phyloP scores from a whole-genome alignment of 2,329 filamentous ascomycete species.

The Fonsecaea pugnacius region DNA sequence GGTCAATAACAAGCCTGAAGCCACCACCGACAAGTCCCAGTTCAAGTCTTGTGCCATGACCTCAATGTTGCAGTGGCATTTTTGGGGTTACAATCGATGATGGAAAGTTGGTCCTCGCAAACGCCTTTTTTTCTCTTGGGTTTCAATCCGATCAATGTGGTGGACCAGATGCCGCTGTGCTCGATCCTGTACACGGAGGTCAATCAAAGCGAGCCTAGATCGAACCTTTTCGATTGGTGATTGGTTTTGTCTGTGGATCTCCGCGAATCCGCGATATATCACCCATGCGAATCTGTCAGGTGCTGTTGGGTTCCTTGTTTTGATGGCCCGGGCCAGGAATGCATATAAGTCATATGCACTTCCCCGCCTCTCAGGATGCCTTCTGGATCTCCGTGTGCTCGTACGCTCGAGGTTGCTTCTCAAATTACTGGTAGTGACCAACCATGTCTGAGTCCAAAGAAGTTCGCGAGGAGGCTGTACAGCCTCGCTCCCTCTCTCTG shows the following conservation, averaged over 20 bases:
- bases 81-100: conserved; percentile 16
- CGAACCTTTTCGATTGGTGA: background rate
- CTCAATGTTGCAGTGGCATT: conserved; percentile 8
- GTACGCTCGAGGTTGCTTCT: background rate
- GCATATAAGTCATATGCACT: conserved; percentile 7
- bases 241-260: background rate
- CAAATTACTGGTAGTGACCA: background rate
- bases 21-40: conserved; percentile 6
- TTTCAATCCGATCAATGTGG: conserved; percentile 5
- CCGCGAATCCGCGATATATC: conserved; percentile 4
- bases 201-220: background rate
- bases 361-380: background rate
- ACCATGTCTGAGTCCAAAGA: conserved; percentile 14
- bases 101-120: background rate
- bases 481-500: conserved; percentile 18
- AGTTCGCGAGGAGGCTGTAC: conserved; percentile 2
- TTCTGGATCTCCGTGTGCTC: background rate
- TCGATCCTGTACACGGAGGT: background rate
- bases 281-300: background rate
- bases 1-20: conserved; percentile 12
- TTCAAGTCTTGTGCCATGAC: conserved; percentile 5
- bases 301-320: background rate
- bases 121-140: conserved; percentile 3
- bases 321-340: conserved; percentile 8
- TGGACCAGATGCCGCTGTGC: background rate